phyloP scores from a whole-genome alignment of 495 filamentous ascomycete species.

The Cetradonia linearis region DNA sequence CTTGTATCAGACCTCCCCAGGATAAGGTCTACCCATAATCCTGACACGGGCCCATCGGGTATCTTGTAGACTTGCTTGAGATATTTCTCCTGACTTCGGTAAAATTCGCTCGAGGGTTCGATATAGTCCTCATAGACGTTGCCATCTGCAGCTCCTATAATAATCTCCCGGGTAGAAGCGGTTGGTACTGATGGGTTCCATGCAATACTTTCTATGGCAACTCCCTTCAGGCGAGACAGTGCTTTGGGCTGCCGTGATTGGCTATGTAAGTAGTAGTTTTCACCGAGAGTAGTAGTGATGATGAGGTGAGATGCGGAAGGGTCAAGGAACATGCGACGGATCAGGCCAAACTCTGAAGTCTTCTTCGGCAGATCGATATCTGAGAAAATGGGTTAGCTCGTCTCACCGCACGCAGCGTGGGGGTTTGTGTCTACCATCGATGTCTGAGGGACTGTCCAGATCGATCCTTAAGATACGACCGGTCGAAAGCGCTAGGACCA shows the following conservation, averaged over 20 bases:
- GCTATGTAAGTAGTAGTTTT: conserved; percentile 96
- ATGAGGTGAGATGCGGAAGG: conserved; percentile 91
- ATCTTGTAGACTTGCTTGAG: conserved; percentile 68
- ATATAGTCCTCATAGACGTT: conserved; percentile 94
- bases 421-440: conserved; percentile 58
- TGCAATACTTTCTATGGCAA: conserved; percentile 76
- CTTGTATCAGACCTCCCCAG: conserved; percentile 56
- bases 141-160: conserved; percentile 83
- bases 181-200: conserved; percentile 98
- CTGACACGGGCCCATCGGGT: conserved; percentile 66
- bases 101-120: conserved; percentile 87
- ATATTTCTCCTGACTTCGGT: conserved; percentile 88
- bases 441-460: conserved; percentile 83
- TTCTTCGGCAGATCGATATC: conserved; percentile 97
- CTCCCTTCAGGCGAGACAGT: conserved; percentile 72
- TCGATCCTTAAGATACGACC: conserved; percentile 88
- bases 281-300: conserved; percentile 79
- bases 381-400: conserved; percentile 29
- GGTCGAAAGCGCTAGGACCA: conserved; percentile 80
- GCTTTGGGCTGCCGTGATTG: conserved; percentile 81
- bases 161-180: conserved; percentile 88
- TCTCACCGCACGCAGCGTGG: conserved; percentile 20
- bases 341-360: conserved; percentile 76
- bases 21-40: conserved; percentile 68
- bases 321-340: conserved; percentile 92